Evolutionary conservation across 768 basidiomycete genomes (phyloP).

Genomic region (Mycena albidolilacea): DNA sequence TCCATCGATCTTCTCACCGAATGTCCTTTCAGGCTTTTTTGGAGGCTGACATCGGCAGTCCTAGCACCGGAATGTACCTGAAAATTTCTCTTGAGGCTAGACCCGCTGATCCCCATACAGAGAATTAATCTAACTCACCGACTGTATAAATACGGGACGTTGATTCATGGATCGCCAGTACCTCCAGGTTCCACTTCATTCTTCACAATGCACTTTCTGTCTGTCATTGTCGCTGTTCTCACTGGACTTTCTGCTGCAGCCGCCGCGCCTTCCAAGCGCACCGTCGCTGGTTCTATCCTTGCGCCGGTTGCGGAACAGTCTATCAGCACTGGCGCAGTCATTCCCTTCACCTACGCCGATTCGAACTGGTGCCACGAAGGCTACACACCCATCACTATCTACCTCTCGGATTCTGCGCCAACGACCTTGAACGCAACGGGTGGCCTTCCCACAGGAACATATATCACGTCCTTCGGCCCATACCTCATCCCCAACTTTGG

Average conservation of each 20-base stretch:
- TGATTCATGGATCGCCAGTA: too few relatives aligned
- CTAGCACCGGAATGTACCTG: too few relatives aligned
- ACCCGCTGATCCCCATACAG: too few relatives aligned
- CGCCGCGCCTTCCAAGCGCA: not conserved
- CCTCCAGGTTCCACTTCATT: not conserved
- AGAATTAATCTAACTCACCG: too few relatives aligned
- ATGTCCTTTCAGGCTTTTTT: too few relatives aligned
- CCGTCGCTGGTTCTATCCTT: not conserved
- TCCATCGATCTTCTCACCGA: too few relatives aligned
- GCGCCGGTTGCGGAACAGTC: not conserved
- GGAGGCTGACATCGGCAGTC: too few relatives aligned
- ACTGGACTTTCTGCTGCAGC: not conserved
- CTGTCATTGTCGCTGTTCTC: not conserved
- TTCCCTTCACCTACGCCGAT: conserved; percentile 19
- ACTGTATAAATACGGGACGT: too few relatives aligned
- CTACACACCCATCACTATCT: conserved; percentile 21
- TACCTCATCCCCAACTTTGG: conserved; percentile 20
- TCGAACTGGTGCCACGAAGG: conserved; percentile 23
- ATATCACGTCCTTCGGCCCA: conserved; percentile 6
- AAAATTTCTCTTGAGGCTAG: too few relatives aligned
- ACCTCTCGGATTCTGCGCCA: conserved; percentile 1
- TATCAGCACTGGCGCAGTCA: not conserved
- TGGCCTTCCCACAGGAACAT: not conserved
- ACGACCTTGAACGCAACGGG: conserved; percentile 22
- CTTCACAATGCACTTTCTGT: not conserved